Base-by-base conservation (phyloP, 2,329 filamentous ascomycete species). In the Aspergillus sp. region DNA sequence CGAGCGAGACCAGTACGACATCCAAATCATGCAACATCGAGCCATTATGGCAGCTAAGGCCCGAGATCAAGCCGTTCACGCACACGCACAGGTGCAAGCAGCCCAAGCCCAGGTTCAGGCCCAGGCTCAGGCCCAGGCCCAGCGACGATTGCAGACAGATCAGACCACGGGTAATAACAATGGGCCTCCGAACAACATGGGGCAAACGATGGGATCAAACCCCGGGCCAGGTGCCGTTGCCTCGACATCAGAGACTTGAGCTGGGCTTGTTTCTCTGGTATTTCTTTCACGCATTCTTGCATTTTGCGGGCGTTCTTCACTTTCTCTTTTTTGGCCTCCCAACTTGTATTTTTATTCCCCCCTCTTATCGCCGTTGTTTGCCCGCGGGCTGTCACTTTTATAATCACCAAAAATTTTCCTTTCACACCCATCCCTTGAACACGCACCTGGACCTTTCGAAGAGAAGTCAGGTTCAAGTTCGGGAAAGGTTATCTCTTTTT, bases 1-100 rank as follows among this genome's bases (percentile, higher is more conserved):
- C 71, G 78, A 83, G 46, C 77, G 90, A 48, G 88, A 95, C 62
- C 86, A 84, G 58, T 79, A 73, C 46, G 74, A 76, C 52, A 73
- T 75, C 46, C 64, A 76, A 48, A 74, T 78, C 58, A 79, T 80
- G 67, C 71, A 74, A 46, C 78, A 79, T 58, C 73, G 78, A 42
- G 72, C 65, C 61, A 76, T 69, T 63, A 76, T 75, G 49, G 65
- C 65, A 46, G 66, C 64, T 34, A 67, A 70, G 53, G 67, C 65
- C 52, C 67, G 68, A 46, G 68, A 70, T 49, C 66, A 64, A 54
- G 67, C 65, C 48, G 70, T 70, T 46, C 67, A 68, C 57, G 61
- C 67, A 43, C 66, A 68, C 54, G 67, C 65, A 47, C 67, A 70
- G 53, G 66, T 64, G 48, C 67, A 69, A 54, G 65, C 65, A 59